Base-by-base conservation (phyloP, 345 rosid species). In the Citrus trifoliata region DNA sequence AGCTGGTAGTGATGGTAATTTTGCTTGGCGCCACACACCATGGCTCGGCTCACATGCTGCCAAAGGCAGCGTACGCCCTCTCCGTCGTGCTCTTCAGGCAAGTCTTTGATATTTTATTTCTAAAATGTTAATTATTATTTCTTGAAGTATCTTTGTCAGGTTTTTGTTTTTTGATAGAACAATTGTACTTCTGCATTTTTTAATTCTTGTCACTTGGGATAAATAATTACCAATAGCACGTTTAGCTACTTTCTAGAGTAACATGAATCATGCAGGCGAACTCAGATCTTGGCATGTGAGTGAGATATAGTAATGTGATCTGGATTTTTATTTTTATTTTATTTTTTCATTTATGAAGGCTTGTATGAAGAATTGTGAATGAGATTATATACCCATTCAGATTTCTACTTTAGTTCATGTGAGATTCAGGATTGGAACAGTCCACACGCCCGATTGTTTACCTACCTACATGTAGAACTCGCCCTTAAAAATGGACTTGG, bases 11-110 rank as follows among this genome's bases (percentile, higher is more conserved):
- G 90, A 96, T 75, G 98, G 98, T 81, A 84, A 79, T 71, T 81
- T 90, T 38, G 95, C 94, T 76, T 96, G 99, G 99, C 96, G 98
- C 18, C 93, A 92, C 77, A 95, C 99, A 2, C 99, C 98, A 0
- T 95, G 99, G 99, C 94, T 93, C 5, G 88, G 88, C 38, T 85
- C 93, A 7, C 99, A 95, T 12, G 87, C 98, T 2, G 99, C 99
- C 71, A 91, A 91, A 84, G 99, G 99, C 5, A 82, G 91, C 10
- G 83, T 96, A 42, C 91, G 97, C 16, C 99, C 99, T 78, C 88
- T 96, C 66, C 94, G 97, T 10, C 96, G 98, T 21, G 91, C 97
- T 70, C 83, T 96, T 75, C 98, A 96, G 97, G 99, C 85, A 86
- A 89, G 94, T 82, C 19, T 40, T 28, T 33, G 18, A 13, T 51